Base-by-base conservation (phyloP, 345 rosid genomes). In the Sonneratia caseolaris region DNA sequence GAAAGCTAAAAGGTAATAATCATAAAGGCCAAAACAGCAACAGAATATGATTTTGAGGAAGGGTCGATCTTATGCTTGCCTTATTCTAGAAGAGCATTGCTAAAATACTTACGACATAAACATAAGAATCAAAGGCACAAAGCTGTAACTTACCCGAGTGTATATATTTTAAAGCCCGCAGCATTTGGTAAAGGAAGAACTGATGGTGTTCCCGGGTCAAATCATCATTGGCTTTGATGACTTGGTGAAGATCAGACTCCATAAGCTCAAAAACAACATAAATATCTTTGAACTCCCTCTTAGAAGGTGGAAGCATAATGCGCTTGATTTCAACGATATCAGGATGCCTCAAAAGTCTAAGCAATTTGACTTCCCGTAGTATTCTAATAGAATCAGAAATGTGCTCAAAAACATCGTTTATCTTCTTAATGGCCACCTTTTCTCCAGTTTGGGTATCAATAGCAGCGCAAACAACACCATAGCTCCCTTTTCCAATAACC, bases 201-300 rank as follows among this genome's bases (percentile, higher is more conserved):
- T 92, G 99, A 68, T 88, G 99, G 76, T 96, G 99, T 68, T 96
- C 99, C 24, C 82, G 82, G 1, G 98, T 96, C 86, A 96, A 85
- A 59, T 96, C 99, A 77, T 92, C 96, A 76, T 96, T 96, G 72
- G 98, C 97, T 86, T 92, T 92, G 75, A 95, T 92, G 73, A 95
- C 99, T 77, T 95, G 98, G 70, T 95, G 99, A 71, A 95, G 93
- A 76, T 96, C 99, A n/a, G 99, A 96, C 80, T 95, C 98, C 98
- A 96, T 92, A 51, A 96, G 96, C 92, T 96, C 98, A 81, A 96
- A 96, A 73, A 94, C 97, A 51, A 94, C 97, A 82, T 76, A 91
- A 40, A 94, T 92, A 74, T 96, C 99, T 80, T 74, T 91, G 73
- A 96, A 96, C 78, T 96, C 99, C 78, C 98, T 83, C 73, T 91